These are phyloP conservation scores for Cotoneaster glaucophyllus DNA, from an alignment of 306 rosid genomes.

Conservation along the genomic window DNA sequence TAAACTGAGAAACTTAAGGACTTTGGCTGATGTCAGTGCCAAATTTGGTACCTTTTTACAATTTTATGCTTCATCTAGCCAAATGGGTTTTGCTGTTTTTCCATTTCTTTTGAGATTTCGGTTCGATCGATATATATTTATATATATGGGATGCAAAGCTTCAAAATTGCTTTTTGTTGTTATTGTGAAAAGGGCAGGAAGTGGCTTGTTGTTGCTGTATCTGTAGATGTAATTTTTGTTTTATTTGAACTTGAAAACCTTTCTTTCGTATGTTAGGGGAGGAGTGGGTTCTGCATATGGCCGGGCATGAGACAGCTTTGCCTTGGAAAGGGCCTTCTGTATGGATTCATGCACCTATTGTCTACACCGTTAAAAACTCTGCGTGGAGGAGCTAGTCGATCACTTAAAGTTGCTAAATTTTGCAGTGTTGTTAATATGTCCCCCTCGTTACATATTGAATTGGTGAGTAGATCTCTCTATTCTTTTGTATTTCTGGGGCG, in stretches of 20 bases:
- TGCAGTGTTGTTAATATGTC: slow-evolving; percentile 88
- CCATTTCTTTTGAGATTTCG: slow-evolving; percentile 4
- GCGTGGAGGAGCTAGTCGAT: slow-evolving; percentile 87
- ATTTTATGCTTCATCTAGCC: neutral
- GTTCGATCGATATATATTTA: neutral
- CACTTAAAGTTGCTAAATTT: slow-evolving; percentile 70
- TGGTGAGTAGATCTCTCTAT: slow-evolving; percentile 50
- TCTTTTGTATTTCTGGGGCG: neutral
- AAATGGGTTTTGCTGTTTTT: neutral
- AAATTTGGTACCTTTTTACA: neutral
- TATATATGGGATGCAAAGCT: neutral
- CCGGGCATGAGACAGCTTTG: slow-evolving; percentile 77
- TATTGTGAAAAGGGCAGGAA: neutral
- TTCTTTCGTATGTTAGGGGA: slow-evolving; percentile 36
- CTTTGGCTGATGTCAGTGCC: neutral
- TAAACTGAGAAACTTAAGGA: neutral
- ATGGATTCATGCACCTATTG: slow-evolving; percentile 68
- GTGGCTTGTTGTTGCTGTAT: neutral
- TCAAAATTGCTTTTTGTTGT: slow-evolving; percentile 1
- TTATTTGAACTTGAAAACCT: slow-evolving; percentile 7
- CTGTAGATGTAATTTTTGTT: neutral
- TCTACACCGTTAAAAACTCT: slow-evolving; percentile 76
- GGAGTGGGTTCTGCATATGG: slow-evolving; percentile 62
- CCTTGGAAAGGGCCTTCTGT: slow-evolving; percentile 61
- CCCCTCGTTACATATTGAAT: slow-evolving; percentile 78